Evolutionary conservation across 2,329 filamentous ascomycete species (phyloP).

Genomic region (Aspergillus carbonarius): DNA sequence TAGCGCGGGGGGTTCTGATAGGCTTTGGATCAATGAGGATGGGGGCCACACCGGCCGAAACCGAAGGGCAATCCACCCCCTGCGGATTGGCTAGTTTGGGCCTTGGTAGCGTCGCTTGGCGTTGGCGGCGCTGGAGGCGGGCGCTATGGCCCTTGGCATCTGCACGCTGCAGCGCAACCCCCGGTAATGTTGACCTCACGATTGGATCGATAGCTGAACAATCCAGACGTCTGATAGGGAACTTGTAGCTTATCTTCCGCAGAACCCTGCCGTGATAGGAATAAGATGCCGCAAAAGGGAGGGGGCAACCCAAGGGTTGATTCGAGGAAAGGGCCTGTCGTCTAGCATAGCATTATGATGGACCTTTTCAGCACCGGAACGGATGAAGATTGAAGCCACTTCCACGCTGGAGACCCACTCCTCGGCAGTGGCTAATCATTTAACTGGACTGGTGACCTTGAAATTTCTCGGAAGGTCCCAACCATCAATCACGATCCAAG

Average conservation of each 20-base stretch:
- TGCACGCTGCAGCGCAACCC: not conserved
- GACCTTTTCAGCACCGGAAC: too few relatives aligned
- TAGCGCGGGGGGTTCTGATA: not conserved
- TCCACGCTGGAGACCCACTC: not conserved
- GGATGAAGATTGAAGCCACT: not conserved
- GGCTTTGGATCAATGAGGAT: not conserved
- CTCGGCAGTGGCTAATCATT: not conserved
- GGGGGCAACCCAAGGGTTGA: not conserved
- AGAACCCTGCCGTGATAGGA: not conserved
- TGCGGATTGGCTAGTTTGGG: not conserved
- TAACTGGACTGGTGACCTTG: not conserved
- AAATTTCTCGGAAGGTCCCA: not conserved
- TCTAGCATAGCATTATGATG: too few relatives aligned
- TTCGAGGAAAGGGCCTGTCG: not conserved
- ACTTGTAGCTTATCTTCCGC: not conserved
- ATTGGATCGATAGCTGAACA: not conserved
- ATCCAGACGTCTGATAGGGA: not conserved
- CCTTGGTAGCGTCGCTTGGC: not conserved
- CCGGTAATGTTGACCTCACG: not conserved
- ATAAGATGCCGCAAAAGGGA: not conserved
- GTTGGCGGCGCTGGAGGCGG: not conserved
- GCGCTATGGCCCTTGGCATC: not conserved
- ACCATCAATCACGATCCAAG: not conserved
- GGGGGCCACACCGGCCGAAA: not conserved
- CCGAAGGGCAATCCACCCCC: not conserved